These are phyloP conservation scores for Heterobasidion parviporum DNA, from an alignment of 1,284 basidiomycete species.

Conservation along the genomic window DNA sequence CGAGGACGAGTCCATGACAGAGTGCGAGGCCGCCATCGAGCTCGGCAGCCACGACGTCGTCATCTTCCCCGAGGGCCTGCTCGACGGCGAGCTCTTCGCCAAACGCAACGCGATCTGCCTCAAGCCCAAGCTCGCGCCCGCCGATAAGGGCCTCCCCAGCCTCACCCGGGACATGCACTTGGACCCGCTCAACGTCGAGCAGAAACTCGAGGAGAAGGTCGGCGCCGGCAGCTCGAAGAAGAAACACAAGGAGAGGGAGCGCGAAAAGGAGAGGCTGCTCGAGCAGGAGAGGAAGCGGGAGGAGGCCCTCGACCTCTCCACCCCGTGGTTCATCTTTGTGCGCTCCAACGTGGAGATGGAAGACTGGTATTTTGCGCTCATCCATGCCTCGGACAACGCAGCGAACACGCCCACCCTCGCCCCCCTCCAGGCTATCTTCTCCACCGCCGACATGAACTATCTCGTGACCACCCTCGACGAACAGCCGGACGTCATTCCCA, in stretches of 20 bases:
- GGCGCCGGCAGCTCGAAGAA: slow-evolving; percentile 28
- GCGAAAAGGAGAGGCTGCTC: slow-evolving; percentile 22
- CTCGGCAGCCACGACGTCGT: slow-evolving; percentile 67
- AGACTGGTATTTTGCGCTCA: slow-evolving; percentile 90
- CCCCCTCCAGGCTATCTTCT: slow-evolving; percentile 62
- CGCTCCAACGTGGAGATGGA: slow-evolving; percentile 83
- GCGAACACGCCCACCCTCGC: slow-evolving; percentile 46
- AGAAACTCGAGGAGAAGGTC: slow-evolving; percentile 28
- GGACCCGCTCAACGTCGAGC: slow-evolving; percentile 21
- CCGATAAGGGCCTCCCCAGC: slow-evolving; percentile 35
- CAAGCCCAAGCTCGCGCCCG: slow-evolving; percentile 36
- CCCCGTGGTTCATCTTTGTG: slow-evolving; percentile 87
- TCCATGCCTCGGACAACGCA: slow-evolving; percentile 64
- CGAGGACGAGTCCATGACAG: slow-evolving; percentile 81
- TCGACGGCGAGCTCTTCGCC: slow-evolving; percentile 83
- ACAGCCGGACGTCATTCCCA: slow-evolving; percentile 90
- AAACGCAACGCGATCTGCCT: slow-evolving; percentile 84
- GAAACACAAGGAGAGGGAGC: slow-evolving; percentile 24
- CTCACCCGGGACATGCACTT: slow-evolving; percentile 45
- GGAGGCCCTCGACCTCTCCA: slow-evolving; percentile 39
- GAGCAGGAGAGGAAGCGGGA: slow-evolving; percentile 39
- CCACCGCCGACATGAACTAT: slow-evolving; percentile 72
- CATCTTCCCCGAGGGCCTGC: slow-evolving; percentile 63
- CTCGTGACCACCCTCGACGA: slow-evolving; percentile 84
- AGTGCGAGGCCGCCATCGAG: slow-evolving; percentile 82